Evolutionary conservation across 352 stramenopile species (phyloP).

Genomic region (Pythium brassicae): DNA sequence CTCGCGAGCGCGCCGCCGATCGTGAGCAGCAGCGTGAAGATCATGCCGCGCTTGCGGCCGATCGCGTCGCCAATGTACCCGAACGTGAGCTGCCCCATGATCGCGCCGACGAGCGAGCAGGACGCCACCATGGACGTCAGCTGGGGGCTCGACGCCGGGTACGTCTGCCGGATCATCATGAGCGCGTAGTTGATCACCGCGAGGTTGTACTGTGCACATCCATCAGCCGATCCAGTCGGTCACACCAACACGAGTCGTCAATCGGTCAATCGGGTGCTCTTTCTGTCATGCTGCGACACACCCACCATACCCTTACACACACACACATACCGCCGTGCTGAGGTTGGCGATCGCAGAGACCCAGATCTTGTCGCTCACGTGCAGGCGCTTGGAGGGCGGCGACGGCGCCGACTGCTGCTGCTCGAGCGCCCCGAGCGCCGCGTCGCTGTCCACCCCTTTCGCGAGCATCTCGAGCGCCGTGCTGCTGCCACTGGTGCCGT

Average conservation of each 20-base stretch:
- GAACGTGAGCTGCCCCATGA: slow-evolving; percentile 75
- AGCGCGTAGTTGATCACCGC: slow-evolving; percentile 19
- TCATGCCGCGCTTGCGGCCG: slow-evolving; percentile 67
- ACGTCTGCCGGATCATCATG: slow-evolving; percentile 34
- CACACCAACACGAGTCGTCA: background rate
- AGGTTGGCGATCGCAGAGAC: slow-evolving; percentile 81
- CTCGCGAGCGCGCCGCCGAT: slow-evolving; percentile 54
- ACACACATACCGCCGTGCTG: slow-evolving; percentile 55
- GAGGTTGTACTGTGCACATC: slow-evolving; percentile 9
- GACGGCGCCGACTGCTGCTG: slow-evolving; percentile 2
- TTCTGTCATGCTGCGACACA: background rate
- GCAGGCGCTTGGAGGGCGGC: background rate
- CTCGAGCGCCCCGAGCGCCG: slow-evolving; percentile 6
- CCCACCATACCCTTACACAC: background rate
- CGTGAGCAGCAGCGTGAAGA: slow-evolving; percentile 68
- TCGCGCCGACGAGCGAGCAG: slow-evolving; percentile 73
- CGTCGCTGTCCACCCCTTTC: background rate
- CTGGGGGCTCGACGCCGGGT: slow-evolving; percentile 42
- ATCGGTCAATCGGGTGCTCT: background rate
- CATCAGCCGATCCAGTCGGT: background rate
- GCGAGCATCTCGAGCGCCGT: slow-evolving; percentile 7
- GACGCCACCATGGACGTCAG: slow-evolving; percentile 63
- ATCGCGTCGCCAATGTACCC: slow-evolving; percentile 72
- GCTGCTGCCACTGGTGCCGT: slow-evolving; percentile 5
- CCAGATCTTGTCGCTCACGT: slow-evolving; percentile 38